These are phyloP conservation scores for Aspergillus novofumigatus DNA, from an alignment of 2,329 filamentous ascomycete genomes.

Conservation along the genomic window DNA sequence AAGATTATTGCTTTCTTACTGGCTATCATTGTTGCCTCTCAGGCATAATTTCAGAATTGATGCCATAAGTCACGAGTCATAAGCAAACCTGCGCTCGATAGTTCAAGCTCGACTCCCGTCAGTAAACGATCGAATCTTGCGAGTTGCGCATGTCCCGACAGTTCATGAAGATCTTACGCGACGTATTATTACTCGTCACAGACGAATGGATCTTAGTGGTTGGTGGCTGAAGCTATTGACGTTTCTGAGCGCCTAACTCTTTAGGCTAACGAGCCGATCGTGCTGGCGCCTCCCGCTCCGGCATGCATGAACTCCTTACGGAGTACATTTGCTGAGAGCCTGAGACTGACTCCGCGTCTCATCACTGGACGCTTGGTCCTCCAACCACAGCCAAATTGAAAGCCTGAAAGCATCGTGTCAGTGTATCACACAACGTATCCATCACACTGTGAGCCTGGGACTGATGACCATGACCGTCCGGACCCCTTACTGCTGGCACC, in stretches of 20 bases:
- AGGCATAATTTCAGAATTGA: no score
- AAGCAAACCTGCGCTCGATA: no score
- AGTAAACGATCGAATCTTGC: no score
- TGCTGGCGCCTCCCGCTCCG: constrained; percentile 19
- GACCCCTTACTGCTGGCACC: constrained; percentile 28
- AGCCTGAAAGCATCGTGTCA: neutral
- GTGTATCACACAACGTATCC: neutral
- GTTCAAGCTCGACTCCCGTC: no score
- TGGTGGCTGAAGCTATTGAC: constrained; percentile 21
- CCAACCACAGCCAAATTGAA: neutral
- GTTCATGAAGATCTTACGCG: neutral
- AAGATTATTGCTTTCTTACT: no score
- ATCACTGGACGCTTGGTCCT: neutral
- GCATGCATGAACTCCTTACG: constrained; percentile 17
- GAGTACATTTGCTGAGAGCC: neutral
- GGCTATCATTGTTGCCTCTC: no score
- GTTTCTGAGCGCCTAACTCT: constrained; percentile 9
- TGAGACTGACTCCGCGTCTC: neutral
- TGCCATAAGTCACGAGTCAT: no score
- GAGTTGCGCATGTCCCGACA: neutral
- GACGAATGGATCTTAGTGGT: constrained; percentile 6
- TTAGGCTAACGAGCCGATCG: constrained; percentile 19
- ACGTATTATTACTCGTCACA: neutral
- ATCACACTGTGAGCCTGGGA: neutral
- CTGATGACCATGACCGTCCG: constrained; percentile 13